Percentiles rank a stretch among this genome's conserved stretches.
Evolutionary conservation across 2,329 filamentous ascomycete genomes (phyloP).

Genomic region (Colletotrichum sp.): DNA sequence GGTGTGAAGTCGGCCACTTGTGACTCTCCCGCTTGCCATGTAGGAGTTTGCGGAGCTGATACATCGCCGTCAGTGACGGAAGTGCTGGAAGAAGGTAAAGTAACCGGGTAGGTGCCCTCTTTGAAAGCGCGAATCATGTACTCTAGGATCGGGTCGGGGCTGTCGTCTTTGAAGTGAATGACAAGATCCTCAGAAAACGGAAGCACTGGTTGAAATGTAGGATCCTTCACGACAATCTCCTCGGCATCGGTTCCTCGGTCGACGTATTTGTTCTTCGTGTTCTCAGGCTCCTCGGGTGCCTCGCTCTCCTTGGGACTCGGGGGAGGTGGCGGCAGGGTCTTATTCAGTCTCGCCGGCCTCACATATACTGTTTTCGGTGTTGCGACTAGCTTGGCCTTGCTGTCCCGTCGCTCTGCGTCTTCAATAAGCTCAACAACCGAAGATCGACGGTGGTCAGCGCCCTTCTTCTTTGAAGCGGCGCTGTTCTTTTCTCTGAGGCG

Average conservation of each 20-base stretch:
- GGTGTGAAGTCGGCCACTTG: neutral
- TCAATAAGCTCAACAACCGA: slow-evolving; percentile 31
- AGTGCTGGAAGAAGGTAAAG: neutral
- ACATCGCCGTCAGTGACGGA: slow-evolving; percentile 7
- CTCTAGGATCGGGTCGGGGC: slow-evolving; percentile 47
- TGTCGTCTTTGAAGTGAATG: slow-evolving; percentile 55
- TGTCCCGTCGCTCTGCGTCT: slow-evolving; percentile 24
- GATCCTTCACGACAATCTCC: slow-evolving; percentile 24
- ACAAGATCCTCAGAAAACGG: slow-evolving; percentile 62
- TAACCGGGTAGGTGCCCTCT: slow-evolving; percentile 38
- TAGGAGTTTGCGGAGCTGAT: neutral
- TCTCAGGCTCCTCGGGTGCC: slow-evolving; percentile 12
- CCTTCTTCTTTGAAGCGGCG: slow-evolving; percentile 1
- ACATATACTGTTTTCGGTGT: slow-evolving; percentile 35
- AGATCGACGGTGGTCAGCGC: slow-evolving; percentile 24
- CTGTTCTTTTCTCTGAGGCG: neutral
- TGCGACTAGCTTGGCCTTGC: slow-evolving; percentile 29
- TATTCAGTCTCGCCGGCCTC: slow-evolving; percentile 30
- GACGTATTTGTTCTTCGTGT: slow-evolving; percentile 24
- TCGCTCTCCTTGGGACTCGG: slow-evolving; percentile 23
- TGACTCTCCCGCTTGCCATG: neutral
- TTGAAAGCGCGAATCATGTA: slow-evolving; percentile 53
- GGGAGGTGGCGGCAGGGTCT: slow-evolving; percentile 29
- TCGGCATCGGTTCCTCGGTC: slow-evolving; percentile 31
- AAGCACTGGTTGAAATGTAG: slow-evolving; percentile 49